Base-by-base conservation (phyloP, 345 rosid species). In the Draba incana region DNA sequence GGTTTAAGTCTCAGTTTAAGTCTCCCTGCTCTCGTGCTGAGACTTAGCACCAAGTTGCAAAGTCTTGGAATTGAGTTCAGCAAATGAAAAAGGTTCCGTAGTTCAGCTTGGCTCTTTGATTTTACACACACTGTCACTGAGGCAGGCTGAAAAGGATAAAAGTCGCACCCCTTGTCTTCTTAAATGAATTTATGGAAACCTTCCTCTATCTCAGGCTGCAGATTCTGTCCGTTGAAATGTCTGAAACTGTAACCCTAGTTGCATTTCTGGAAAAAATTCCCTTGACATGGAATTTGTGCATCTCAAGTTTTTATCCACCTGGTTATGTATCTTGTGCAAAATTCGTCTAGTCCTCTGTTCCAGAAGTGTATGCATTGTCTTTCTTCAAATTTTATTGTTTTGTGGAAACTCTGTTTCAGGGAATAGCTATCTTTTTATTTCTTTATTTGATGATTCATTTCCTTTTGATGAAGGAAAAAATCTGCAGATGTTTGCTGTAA, bases 21-120 rank as follows among this genome's bases (percentile, higher is more conserved):
- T 35, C 28, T 60, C 28, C 42, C 23, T 53, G 68, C 37, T 45
- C 52, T 38, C 27, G 63, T 33, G 5, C 65, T 47, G 59, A 31
- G 74, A 69, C 65, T 47, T 62, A 13, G 70, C 74, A 69, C 58
- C 61, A 10, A 39, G 78, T 75, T 75, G 75, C 75, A 69, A 69
- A 30, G 53, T 62, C 59, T 75, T 47, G 69, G 64, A 47, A 24
- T 68, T 62, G 58, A 54, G 70, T 31, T 69, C 38, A 44, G 66
- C 15, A 68, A 49, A 56, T 62, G 38, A 39, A 49, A n/a, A 62
- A 24, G 15, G 25, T 55, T 61, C 47, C 55, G 49, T 69, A 62
- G 27, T 56, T 55, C 78, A 62, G 78, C 44, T 56, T 39, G 48
- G 66, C 78, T 69, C 78, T 56, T 43, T 75, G 73, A 61, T 62